Percentiles rank a stretch among this genome's conserved stretches.
Conservation (phyloP, 495 filamentous ascomycete species). For the Lasiosphaeria hispida region DNA sequence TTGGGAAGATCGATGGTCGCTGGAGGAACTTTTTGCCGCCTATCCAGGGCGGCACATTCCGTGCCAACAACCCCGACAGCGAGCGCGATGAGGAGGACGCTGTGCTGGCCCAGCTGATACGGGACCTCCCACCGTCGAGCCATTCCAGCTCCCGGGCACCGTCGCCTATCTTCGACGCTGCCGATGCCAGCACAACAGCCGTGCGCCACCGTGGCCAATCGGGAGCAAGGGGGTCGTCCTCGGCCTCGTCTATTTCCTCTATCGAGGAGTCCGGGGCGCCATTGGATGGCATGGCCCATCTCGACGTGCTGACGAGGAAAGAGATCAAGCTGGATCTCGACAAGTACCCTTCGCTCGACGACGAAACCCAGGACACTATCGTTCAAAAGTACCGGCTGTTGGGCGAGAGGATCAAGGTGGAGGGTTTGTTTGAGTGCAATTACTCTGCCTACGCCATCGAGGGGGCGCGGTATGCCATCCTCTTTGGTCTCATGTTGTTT, state of each 20-base stretch:
- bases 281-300: constrained; percentile 54
- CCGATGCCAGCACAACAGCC: no score
- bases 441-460: constrained; percentile 82
- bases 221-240: constrained; percentile 20
- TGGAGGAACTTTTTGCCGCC: constrained; percentile 92
- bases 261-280: constrained; percentile 39
- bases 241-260: constrained; percentile 37
- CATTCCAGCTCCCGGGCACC: constrained; percentile 50
- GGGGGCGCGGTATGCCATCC: constrained; percentile 65
- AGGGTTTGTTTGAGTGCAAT: constrained; percentile 81
- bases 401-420: constrained; percentile 64
- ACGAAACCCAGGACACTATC: constrained; percentile 71
- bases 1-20: constrained; percentile 75
- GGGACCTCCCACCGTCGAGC: constrained; percentile 31
- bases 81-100: constrained; percentile 39
- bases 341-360: constrained; percentile 80
- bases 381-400: constrained; percentile 76
- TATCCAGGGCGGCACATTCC: constrained; percentile 87
- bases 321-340: constrained; percentile 73
- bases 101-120: no score
- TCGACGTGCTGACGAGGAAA: constrained; percentile 72
- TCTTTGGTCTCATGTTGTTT: constrained; percentile 63
- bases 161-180: constrained; percentile 65
- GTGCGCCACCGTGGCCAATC: not conserved
- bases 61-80: constrained; percentile 42